These are phyloP conservation scores for Coemansia guatemalensis DNA, from an alignment of 192 early-diverging fungal species.

Conservation along the genomic window DNA sequence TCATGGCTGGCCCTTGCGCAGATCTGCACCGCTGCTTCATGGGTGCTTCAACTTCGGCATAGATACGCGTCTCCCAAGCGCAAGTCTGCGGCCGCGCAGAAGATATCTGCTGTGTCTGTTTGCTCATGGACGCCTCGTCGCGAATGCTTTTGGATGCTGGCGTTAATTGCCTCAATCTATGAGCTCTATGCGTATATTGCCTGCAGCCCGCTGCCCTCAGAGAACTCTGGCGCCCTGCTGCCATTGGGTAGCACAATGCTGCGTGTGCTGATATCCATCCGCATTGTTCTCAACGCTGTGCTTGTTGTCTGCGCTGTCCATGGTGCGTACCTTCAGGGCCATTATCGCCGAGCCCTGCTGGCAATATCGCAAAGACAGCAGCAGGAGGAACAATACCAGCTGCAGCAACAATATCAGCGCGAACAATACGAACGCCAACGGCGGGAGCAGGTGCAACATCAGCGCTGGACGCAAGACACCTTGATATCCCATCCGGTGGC, in stretches of 20 bases:
- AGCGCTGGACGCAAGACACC: too few species aligned
- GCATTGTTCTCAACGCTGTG: slow-evolving; percentile 26
- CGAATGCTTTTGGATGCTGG: slow-evolving; percentile 46
- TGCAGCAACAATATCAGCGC: slow-evolving; percentile 4
- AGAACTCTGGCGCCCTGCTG: slow-evolving; percentile 2
- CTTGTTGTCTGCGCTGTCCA: slow-evolving; percentile 28
- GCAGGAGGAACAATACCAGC: slow-evolving; percentile 4
- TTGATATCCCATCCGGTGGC: slow-evolving; percentile 1
- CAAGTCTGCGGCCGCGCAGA: slow-evolving; percentile 8
- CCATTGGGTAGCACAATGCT: slow-evolving; percentile 42
- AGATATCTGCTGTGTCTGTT: not conserved
- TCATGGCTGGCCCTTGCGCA: slow-evolving; percentile 43
- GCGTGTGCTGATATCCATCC: slow-evolving; percentile 44
- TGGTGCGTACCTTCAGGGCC: slow-evolving; percentile 13
- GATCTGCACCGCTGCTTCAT: slow-evolving; percentile 30
- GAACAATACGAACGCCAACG: not conserved
- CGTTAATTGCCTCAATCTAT: slow-evolving; percentile 30
- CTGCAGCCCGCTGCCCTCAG: slow-evolving; percentile 17
- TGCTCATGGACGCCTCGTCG: slow-evolving; percentile 24
- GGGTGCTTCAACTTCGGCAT: slow-evolving; percentile 33
- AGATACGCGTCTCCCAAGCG: slow-evolving; percentile 15
- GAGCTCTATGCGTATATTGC: slow-evolving; percentile 49
- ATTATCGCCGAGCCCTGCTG: slow-evolving; percentile 1
- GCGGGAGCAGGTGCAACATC: too few species aligned
- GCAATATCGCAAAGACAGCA: slow-evolving; percentile 1